Evolutionary conservation across 2,329 filamentous ascomycete genomes (phyloP), one percentile per base, ranked within the genome.

Genomic region (Hysterium pulicare): DNA sequence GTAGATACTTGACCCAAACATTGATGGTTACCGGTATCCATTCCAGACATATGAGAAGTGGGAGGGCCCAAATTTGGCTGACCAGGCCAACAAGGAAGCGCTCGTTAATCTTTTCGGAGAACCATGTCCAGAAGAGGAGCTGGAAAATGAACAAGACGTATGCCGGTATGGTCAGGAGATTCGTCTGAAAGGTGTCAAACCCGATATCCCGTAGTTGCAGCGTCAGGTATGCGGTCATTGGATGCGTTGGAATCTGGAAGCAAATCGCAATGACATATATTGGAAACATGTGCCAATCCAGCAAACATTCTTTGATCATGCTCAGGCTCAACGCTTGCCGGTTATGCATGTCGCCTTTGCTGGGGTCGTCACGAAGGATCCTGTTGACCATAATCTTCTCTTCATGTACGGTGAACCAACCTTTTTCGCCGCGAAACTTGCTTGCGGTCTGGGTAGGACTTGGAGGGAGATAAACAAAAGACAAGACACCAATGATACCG

Each of bases 381-480:
- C 75, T 74, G 58, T 85, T 86, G 31, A 83, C 74, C 75, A 86
- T 81, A 57, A 86, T 85, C 39, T 78, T 73, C 53, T 86, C 83
- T 54, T 87, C 79, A 5, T 74, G 72, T 54, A 84, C 81, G 1
- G 68, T 79, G 60, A 83, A 84, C 82, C 81, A 84, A 8, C 82
- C 82, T 10, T 75, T 59, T 31, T 77, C 79, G 4, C 77, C 75
- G 36, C 75, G 79, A 45, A 85, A 71, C 30, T 71, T 56, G 16
- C 75, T 73, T 15, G 72, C 75, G 3, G 84, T 87, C 34, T 79
- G 72, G 0, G 81, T 83, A 0, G 84, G 84, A 0, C 81, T 61
- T 0, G 63, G 51, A 3, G 68, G 68, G 38, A 71, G 60, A 24
- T 67, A 62, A 31, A 65, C 35, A 43, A 51, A 63, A 3, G 62